Percentiles rank a stretch among this genome's conserved stretches.
Evolutionary conservation across 768 basidiomycete species (phyloP).

Genomic region (Trametes cubensis): DNA sequence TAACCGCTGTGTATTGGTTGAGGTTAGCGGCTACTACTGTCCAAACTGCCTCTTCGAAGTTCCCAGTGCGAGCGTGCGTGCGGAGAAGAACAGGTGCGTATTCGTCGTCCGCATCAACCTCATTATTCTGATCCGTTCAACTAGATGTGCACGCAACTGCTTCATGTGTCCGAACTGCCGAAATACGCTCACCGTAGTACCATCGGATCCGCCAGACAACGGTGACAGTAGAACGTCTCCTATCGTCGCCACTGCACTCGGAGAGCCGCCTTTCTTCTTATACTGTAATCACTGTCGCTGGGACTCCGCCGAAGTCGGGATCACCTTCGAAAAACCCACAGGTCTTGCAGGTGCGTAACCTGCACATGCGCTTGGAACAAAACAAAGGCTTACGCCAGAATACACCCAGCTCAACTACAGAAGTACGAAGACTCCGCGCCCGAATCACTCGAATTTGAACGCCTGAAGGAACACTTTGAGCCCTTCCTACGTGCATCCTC

Average conservation of each 20-base stretch:
- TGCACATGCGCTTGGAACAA: constrained; percentile 4
- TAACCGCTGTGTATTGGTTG: constrained; percentile 87
- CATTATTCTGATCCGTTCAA: neutral
- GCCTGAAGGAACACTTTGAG: constrained; percentile 96
- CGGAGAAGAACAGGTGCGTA: constrained; percentile 90
- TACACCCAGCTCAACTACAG: constrained; percentile 80
- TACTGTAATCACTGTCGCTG: constrained; percentile 93
- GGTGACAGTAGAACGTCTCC: constrained; percentile 55
- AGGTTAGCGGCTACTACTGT: constrained; percentile 97
- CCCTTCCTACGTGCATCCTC: constrained; percentile 87
- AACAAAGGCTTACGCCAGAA: neutral
- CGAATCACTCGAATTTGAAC: constrained; percentile 88
- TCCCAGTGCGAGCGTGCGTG: constrained; percentile 95
- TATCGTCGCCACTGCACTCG: constrained; percentile 59
- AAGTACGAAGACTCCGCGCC: constrained; percentile 85
- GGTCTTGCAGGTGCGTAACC: constrained; percentile 80
- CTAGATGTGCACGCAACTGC: constrained; percentile 96
- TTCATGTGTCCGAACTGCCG: constrained; percentile 94
- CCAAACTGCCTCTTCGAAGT: constrained; percentile 99
- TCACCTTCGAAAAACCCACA: constrained; percentile 95
- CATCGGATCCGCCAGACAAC: constrained; percentile 76
- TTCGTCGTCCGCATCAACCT: neutral
- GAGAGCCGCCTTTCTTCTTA: constrained; percentile 89
- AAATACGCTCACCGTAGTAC: constrained; percentile 88
- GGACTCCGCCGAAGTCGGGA: constrained; percentile 90